These are phyloP conservation scores for Tulasnella sp. DNA, from an alignment of 768 basidiomycete genomes.

Conservation along the genomic window DNA sequence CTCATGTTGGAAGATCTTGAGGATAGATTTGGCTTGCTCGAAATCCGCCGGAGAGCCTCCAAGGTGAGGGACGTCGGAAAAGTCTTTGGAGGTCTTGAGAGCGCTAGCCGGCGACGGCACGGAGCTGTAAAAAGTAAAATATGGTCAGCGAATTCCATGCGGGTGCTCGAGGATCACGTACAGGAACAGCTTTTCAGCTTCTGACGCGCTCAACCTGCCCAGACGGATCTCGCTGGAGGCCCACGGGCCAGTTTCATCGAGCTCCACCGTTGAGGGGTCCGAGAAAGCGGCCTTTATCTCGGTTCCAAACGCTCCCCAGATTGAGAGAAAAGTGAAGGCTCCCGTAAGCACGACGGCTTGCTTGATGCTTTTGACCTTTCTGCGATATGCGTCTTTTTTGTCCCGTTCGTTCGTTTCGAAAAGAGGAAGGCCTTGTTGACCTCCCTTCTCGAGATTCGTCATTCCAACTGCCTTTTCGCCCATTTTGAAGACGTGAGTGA, in stretches of 20 bases:
- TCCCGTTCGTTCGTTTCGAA: not conserved
- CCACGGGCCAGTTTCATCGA: not conserved
- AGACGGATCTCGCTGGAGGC: not conserved
- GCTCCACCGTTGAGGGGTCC: not conserved
- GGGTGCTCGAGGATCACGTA: not conserved
- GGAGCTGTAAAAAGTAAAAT: slow-evolving; percentile 41
- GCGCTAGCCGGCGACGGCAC: slow-evolving; percentile 59
- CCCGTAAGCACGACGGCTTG: not conserved
- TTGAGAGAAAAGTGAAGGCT: not conserved
- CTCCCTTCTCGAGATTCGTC: not conserved
- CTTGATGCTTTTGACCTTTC: not conserved
- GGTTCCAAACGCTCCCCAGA: not conserved
- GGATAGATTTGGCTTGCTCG: slow-evolving; percentile 60
- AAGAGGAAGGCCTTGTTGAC: not conserved
- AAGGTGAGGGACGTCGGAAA: slow-evolving; percentile 67
- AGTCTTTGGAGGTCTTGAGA: slow-evolving; percentile 52
- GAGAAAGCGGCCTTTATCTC: not conserved
- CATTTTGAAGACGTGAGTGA: not conserved
- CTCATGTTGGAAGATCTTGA: slow-evolving; percentile 63
- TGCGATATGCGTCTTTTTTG: not conserved
- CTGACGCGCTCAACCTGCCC: not conserved
- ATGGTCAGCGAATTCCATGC: not conserved
- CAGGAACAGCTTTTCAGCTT: slow-evolving; percentile 10
- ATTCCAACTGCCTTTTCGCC: not conserved
- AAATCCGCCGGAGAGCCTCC: slow-evolving; percentile 63